These are phyloP conservation scores for Noccaea caerulescens DNA, from an alignment of 345 rosid genomes.

Conservation along the genomic window DNA sequence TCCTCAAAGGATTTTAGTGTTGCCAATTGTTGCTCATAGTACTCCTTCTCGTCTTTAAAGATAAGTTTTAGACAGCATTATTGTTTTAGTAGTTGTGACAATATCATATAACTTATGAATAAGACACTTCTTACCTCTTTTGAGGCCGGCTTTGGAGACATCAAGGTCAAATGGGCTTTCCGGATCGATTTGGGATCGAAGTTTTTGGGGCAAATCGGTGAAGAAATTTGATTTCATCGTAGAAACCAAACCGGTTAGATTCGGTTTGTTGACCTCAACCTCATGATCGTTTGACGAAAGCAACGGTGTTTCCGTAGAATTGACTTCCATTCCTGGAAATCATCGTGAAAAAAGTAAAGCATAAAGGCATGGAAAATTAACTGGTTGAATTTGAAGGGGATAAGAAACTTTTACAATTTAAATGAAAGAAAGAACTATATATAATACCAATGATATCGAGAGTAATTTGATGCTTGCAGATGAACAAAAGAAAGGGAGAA, in stretches of 20 bases:
- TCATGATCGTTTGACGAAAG: constrained; percentile 32
- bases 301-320: constrained; percentile 40
- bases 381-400: neutral
- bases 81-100: constrained; percentile 12
- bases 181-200: constrained; percentile 55
- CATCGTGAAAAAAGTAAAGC: neutral
- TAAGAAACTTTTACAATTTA: neutral
- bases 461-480: constrained; percentile 2
- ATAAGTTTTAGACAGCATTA: neutral
- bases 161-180: constrained; percentile 63
- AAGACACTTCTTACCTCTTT: constrained; percentile 49
- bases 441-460: constrained; percentile 13
- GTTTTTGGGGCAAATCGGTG: constrained; percentile 63
- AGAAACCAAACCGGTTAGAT: constrained; percentile 26
- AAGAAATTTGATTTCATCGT: constrained; percentile 54
- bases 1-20: constrained; percentile 82
- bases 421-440: neutral
- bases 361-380: neutral
- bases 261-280: constrained; percentile 4
- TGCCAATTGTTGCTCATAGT: constrained; percentile 71
- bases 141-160: constrained; percentile 56
- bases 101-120: neutral
- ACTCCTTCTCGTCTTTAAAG: constrained; percentile 65
- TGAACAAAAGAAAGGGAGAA: constrained; percentile 30
- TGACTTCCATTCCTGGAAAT: constrained; percentile 41